A percentile compares a stretch with the other conserved stretches of the same genome.
Evolutionary conservation across 2,329 filamentous ascomycete species (phyloP).

Genomic region (Colletotrichum caudatum): DNA sequence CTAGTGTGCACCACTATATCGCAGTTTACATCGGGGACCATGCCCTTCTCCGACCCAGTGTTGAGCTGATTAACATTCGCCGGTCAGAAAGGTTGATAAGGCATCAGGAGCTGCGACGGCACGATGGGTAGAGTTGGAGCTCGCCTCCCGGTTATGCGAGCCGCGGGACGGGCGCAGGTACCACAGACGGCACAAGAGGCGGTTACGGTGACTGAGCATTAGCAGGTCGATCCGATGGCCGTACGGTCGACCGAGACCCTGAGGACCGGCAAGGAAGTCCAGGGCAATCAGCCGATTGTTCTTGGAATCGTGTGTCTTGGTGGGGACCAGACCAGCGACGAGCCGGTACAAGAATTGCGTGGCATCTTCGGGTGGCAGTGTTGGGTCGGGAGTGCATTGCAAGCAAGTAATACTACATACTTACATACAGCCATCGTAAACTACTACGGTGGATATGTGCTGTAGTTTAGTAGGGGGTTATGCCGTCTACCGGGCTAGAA

Average conservation of each 20-base stretch:
- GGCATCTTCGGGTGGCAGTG: conserved; percentile 32
- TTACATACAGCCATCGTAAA: too few species aligned
- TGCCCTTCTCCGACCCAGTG: conserved; percentile 11
- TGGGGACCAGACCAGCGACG: conserved; percentile 8
- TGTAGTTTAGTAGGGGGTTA: neutral
- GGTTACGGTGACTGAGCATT: conserved; percentile 5
- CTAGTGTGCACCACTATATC: conserved; percentile 16
- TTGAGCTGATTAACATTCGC: conserved; percentile 9
- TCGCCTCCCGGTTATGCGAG: conserved; percentile 27
- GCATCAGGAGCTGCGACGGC: neutral
- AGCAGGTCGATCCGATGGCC: conserved; percentile 19
- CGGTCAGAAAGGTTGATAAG: conserved; percentile 22
- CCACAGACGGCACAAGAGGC: conserved; percentile 17
- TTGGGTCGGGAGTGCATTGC: conserved; percentile 9
- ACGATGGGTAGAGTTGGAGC: neutral
- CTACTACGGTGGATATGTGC: neutral
- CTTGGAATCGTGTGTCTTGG: conserved; percentile 32
- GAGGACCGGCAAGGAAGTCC: conserved; percentile 34
- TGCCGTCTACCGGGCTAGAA: neutral
- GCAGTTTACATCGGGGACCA: conserved; percentile 7
- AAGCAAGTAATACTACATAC: neutral
- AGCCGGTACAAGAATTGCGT: conserved; percentile 15
- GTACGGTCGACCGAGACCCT: conserved; percentile 13
- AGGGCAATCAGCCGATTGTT: conserved; percentile 26
- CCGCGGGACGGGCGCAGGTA: conserved; percentile 36